A percentile compares a stretch with the other conserved stretches of the same genome.
phyloP scores from a whole-genome alignment of 2,329 filamentous ascomycete genomes.

The Aspergillus puulaauensis region DNA sequence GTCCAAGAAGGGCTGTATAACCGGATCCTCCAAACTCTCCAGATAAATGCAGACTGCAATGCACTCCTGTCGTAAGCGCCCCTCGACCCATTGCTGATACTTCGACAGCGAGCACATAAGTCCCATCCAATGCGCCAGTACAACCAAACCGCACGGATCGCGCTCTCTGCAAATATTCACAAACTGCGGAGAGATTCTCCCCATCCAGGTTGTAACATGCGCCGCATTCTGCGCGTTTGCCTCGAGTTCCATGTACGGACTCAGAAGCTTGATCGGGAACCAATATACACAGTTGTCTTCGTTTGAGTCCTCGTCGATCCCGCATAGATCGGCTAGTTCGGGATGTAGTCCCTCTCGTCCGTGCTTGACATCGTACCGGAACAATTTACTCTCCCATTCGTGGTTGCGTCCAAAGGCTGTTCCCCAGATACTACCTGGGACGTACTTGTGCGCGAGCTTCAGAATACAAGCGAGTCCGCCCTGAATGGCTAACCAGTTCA shows the following conservation, averaged over 20 bases:
- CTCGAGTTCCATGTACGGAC: conserved; percentile 21
- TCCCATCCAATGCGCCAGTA: conserved; percentile 33
- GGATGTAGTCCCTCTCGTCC: conserved; percentile 27
- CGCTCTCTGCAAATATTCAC: conserved; percentile 23
- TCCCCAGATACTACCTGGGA: conserved; percentile 27
- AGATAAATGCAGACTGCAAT: conserved; percentile 33
- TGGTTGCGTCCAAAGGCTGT: conserved; percentile 19
- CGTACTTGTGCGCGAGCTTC: conserved; percentile 9
- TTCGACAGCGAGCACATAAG: conserved; percentile 29
- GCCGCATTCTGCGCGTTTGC: conserved; percentile 18
- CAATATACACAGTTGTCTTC: conserved; percentile 25
- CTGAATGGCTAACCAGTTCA: conserved; percentile 34
- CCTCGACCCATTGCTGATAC: conserved; percentile 32
- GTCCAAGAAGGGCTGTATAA: conserved; percentile 21
- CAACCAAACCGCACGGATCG: conserved; percentile 27
- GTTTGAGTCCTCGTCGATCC: conserved; percentile 23
- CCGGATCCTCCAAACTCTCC: conserved; percentile 22
- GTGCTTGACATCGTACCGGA: conserved; percentile 9
- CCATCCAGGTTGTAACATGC: conserved; percentile 27
- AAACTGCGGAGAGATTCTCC: conserved; percentile 25
- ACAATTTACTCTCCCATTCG: conserved; percentile 17
- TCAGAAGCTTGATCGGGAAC: conserved; percentile 21
- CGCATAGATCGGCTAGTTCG: conserved; percentile 29
- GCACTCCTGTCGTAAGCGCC: conserved; percentile 27
- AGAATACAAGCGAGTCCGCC: conserved; percentile 28